Conservation (phyloP, 2,329 filamentous ascomycete genomes). For the Microsporum audouinii region DNA sequence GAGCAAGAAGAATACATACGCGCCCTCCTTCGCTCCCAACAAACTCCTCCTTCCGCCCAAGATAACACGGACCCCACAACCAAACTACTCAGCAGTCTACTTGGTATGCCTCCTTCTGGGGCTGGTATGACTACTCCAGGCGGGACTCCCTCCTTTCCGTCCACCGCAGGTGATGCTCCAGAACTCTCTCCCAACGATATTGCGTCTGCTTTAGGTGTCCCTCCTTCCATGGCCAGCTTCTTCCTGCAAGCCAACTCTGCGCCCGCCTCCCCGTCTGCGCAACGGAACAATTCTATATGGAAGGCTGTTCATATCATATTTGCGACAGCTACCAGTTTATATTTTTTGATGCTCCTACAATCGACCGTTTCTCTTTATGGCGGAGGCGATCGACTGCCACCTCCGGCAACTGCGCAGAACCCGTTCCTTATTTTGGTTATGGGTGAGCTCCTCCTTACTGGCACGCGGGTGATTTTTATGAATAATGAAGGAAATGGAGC, state of each 20-base stretch:
- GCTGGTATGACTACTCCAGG: constrained; percentile 20
- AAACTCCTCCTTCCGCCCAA: constrained; percentile 15
- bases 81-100: constrained; percentile 27
- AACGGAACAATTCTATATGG: constrained; percentile 37
- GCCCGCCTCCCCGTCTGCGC: constrained; percentile 28
- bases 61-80: constrained; percentile 25
- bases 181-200: constrained; percentile 22
- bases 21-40: constrained; percentile 28
- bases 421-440: constrained; percentile 37
- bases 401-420: constrained; percentile 35
- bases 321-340: constrained; percentile 45
- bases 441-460: constrained; percentile 35
- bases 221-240: constrained; percentile 30
- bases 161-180: constrained; percentile 7
- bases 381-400: constrained; percentile 24
- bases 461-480: constrained; percentile 21
- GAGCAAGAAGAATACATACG: constrained; percentile 35
- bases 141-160: constrained; percentile 13
- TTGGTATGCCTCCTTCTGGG: constrained; percentile 19
- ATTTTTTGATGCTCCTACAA: constrained; percentile 34
- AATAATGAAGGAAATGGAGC: not conserved
- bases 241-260: constrained; percentile 26
- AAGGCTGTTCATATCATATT: constrained; percentile 48
- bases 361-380: constrained; percentile 22
- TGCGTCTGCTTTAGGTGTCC: constrained; percentile 35